Conservation (phyloP, 176 grass and related monocot species). For the Triticum aestivum region DNA sequence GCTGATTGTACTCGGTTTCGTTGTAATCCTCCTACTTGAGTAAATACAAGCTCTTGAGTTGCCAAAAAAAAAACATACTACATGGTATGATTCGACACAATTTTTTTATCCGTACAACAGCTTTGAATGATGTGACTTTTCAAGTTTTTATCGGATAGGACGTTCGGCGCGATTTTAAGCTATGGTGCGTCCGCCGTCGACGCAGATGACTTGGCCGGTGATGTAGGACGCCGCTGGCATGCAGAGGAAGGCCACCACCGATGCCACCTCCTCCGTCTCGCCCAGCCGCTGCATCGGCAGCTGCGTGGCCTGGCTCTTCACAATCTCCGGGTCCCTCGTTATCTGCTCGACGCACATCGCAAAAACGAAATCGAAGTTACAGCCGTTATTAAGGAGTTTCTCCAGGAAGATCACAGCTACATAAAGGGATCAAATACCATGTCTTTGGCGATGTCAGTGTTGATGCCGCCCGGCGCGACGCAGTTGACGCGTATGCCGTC, state of each 20-base stretch:
- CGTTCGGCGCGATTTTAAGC: not conserved
- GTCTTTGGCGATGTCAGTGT: not conserved
- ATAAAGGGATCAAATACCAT: not conserved
- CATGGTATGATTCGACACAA: not conserved
- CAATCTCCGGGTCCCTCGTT: not conserved
- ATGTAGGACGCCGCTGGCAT: not conserved
- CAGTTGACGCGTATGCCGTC: conserved; percentile 17
- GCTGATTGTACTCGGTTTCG: too few species aligned
- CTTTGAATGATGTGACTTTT: too few species aligned
- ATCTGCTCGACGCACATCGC: not conserved
- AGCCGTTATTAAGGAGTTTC: too few species aligned
- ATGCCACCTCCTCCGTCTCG: not conserved
- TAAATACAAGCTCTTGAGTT: too few species aligned
- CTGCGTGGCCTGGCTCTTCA: not conserved
- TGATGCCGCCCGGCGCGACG: conserved; percentile 8
- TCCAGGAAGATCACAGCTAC: too few species aligned
- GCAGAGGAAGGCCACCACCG: conserved; percentile 19
- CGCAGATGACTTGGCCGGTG: conserved; percentile 12
- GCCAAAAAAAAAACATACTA: too few species aligned
- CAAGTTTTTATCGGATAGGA: too few species aligned
- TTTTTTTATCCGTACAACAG: too few species aligned
- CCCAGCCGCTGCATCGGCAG: conserved; percentile 1
- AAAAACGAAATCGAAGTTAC: not conserved
- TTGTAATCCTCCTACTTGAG: too few species aligned
- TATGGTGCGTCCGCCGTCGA: not conserved